Conservation (phyloP, 148 eudicot species). For the Dianthus caryophyllus region DNA sequence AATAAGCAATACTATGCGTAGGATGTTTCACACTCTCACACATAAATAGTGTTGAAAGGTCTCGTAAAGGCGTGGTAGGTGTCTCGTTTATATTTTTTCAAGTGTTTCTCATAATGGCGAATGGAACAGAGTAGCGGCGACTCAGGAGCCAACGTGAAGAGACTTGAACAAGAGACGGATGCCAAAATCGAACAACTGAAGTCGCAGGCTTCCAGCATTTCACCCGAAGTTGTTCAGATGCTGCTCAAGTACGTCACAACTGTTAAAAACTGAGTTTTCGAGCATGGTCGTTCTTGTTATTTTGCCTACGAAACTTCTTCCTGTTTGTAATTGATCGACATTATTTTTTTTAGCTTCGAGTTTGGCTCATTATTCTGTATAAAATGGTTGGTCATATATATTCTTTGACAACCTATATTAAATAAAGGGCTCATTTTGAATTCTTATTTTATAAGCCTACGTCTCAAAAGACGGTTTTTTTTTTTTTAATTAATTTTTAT, state of each 20-base stretch:
- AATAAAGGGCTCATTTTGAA: no score
- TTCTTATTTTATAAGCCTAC: no score
- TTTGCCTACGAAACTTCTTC: constrained; percentile 7
- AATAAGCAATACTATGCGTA: no score
- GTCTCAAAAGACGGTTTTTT: no score
- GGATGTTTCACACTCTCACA: no score
- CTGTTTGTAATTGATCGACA: constrained; percentile 16
- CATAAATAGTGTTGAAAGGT: no score
- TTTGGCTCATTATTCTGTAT: constrained; percentile 21
- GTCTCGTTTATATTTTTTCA: neutral
- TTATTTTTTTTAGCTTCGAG: constrained; percentile 16
- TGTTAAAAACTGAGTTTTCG: constrained; percentile 47
- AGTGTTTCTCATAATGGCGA: neutral
- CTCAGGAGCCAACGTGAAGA: constrained; percentile 96
- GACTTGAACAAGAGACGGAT: constrained; percentile 79
- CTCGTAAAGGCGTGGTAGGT: no score
- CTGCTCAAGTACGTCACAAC: constrained; percentile 77
- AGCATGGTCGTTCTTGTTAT: neutral
- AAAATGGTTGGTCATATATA: neutral
- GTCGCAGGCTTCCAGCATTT: constrained; percentile 58
- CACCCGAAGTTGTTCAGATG: constrained; percentile 78
- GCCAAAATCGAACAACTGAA: constrained; percentile 65
- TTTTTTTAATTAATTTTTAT: no score
- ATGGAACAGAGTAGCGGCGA: constrained; percentile 79
- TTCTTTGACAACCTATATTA: no score